phyloP scores from a whole-genome alignment of 805 yeast species.

The Clavispora santaluciae region DNA sequence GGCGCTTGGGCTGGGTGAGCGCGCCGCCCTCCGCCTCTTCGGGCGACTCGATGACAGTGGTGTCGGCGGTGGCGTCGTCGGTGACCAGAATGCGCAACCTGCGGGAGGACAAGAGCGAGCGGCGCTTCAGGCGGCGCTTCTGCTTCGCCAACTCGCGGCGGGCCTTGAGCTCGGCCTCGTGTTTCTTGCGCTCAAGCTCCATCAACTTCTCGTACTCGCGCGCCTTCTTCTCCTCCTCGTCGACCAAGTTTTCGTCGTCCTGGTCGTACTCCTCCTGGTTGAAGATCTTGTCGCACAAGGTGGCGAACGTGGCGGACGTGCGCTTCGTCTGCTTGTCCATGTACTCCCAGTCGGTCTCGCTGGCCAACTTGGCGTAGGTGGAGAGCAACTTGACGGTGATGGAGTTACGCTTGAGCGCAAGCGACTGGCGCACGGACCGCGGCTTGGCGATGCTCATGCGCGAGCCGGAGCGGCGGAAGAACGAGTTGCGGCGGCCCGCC shows the following conservation, averaged over 20 bases:
- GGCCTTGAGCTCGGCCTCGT: constrained; percentile 49
- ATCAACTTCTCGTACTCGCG: constrained; percentile 43
- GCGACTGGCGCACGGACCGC: constrained; percentile 35
- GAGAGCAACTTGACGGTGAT: constrained; percentile 67
- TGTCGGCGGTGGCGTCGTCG: constrained; percentile 28
- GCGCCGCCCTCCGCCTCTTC: not conserved
- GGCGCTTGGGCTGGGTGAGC: constrained; percentile 32
- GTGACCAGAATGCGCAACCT: constrained; percentile 34
- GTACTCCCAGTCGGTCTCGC: constrained; percentile 62
- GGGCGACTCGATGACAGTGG: constrained; percentile 20
- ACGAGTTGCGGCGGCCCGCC: not conserved
- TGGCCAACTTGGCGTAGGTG: constrained; percentile 66
- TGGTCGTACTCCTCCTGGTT: constrained; percentile 55
- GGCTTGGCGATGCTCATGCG: constrained; percentile 23
- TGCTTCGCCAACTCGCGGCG: constrained; percentile 43
- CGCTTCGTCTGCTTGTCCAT: constrained; percentile 70
- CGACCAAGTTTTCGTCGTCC: constrained; percentile 44
- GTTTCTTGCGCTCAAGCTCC: constrained; percentile 44
- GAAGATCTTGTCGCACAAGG: constrained; percentile 71
- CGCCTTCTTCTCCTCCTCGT: constrained; percentile 40
- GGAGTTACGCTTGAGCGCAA: constrained; percentile 58
- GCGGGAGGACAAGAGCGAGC: constrained; percentile 34
- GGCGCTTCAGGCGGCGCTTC: constrained; percentile 38
- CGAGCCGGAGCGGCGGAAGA: constrained; percentile 10
- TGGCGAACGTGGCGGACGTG: constrained; percentile 74